Base-by-base conservation (phyloP, 331 rosid species). In the Rhamnella rubrinervis region DNA sequence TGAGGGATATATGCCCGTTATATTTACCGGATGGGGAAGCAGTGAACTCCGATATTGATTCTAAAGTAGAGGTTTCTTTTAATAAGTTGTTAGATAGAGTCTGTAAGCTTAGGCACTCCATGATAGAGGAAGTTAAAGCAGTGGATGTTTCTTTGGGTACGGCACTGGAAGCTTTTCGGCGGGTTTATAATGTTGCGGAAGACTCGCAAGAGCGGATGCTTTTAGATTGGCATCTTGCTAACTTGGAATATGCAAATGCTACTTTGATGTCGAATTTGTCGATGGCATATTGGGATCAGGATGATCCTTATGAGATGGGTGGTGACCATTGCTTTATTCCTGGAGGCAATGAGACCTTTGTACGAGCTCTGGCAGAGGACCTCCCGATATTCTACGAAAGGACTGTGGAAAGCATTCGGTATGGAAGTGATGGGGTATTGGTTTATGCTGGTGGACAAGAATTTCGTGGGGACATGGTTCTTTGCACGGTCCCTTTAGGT, bases 321-420 rank as follows among this genome's bases (percentile, higher is more conserved):
- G 97, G 97, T 59, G 97, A 92, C 77, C 97, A 92, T 75, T 92
- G 97, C 78, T 92, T 92, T 59, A 89, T 92, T 68, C 97, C 97
- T 0, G 97, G 96, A 16, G 97, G 97, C 15, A 92, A 89, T 19
- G 95, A 89, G 80, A 81, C 71, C 18, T 89, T 92, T 73, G 80
- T 92, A 15, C 87, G 95, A 0, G 84, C 86, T 18, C 85, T 92
- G 35, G 88, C 92, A 0, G 92, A 92, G 85, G 96, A 81, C 52
- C 93, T 92, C 67, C 97, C 97, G 0, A 89, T 92, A 78, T 92
- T 92, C 72, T 92, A 85, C 70, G 89, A 82, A 47, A 87, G 82
- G 77, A 85, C 85, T 55, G 96, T 89, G 58, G 86, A 92, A 59
- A 77, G 89, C 13, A 67, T 92, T 47, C 84, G 78, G 73, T 92